Percentiles rank a stretch among this genome's conserved stretches.
These are phyloP conservation scores for Flaveria sonorensis DNA, from an alignment of 129 eudicot genomes.

Conservation along the genomic window DNA sequence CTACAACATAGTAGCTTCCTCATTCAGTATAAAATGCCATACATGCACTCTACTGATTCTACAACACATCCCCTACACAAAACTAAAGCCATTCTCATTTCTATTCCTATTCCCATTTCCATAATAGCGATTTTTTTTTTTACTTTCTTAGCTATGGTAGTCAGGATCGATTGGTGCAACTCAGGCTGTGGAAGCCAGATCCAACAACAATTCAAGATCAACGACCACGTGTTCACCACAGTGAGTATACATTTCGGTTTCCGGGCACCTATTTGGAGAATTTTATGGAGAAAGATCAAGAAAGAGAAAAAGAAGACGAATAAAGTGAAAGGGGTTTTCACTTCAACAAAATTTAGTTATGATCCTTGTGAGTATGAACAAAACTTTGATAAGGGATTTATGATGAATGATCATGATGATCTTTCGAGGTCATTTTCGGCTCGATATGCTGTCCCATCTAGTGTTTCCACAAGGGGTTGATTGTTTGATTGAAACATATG, in stretches of 20 bases:
- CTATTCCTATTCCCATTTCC: background rate
- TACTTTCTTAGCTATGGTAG: conserved; percentile 41
- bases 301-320: conserved; percentile 30
- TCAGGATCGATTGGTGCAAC: conserved; percentile 40
- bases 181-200: conserved; percentile 27
- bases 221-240: conserved; percentile 30
- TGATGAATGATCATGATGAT: conserved; percentile 46
- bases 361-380: conserved; percentile 64
- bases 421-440: conserved; percentile 69
- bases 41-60: background rate
- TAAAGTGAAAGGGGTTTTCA: conserved; percentile 27
- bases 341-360: conserved; percentile 48
- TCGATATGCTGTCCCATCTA: conserved; percentile 67
- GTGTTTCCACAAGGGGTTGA: conserved; percentile 16
- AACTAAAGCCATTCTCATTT: background rate
- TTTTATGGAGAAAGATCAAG: conserved; percentile 50
- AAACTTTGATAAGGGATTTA: conserved; percentile 62
- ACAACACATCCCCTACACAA: background rate
- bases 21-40: conserved; percentile 6
- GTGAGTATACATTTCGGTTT: conserved; percentile 25
- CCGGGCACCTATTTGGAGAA: conserved; percentile 44
- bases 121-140: background rate
- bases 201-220: conserved; percentile 29
- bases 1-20: background rate
- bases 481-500: conserved; percentile 30